Conservation (phyloP, 441 rosid genomes). For the Populus hybrid region DNA sequence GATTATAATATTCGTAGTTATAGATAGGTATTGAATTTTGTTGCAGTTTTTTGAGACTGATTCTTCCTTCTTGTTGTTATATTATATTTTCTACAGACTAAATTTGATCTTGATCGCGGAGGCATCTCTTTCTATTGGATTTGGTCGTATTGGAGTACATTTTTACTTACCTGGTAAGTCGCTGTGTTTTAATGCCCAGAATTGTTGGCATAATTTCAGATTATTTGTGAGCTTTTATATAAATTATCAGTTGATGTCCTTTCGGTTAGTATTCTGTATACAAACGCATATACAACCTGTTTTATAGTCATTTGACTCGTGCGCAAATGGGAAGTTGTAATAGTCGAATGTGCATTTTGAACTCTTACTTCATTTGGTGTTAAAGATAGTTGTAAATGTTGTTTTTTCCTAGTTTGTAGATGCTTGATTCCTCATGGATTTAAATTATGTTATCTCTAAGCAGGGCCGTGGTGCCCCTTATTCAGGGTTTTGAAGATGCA, state of each 20-base stretch:
- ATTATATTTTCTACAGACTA: slow-evolving; percentile 40
- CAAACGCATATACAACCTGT: not conserved
- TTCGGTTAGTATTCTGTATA: not conserved
- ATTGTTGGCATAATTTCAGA: not conserved
- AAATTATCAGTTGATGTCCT: not conserved
- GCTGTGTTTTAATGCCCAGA: not conserved
- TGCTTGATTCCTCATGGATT: slow-evolving; percentile 40
- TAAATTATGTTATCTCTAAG: slow-evolving; percentile 52
- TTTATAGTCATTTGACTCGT: not conserved
- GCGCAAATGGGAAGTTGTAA: not conserved
- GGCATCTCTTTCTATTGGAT: slow-evolving; percentile 95
- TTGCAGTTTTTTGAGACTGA: not conserved
- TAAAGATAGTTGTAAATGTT: slow-evolving; percentile 12
- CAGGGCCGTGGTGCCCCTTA: slow-evolving; percentile 99
- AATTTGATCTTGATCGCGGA: slow-evolving; percentile 51
- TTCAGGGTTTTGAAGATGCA: slow-evolving; percentile 99
- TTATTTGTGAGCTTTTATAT: not conserved
- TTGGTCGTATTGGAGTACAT: slow-evolving; percentile 99
- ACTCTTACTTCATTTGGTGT: not conserved
- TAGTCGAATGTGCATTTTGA: not conserved
- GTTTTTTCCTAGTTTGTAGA: slow-evolving; percentile 19
- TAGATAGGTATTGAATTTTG: not conserved
- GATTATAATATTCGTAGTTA: not conserved
- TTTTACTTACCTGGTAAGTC: slow-evolving; percentile 93
- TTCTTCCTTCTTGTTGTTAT: not conserved